A percentile compares a stretch with the other conserved stretches of the same genome.
Evolutionary conservation across 176 grass and related monocot genomes (phyloP).

Genomic region (Avena eriantha): DNA sequence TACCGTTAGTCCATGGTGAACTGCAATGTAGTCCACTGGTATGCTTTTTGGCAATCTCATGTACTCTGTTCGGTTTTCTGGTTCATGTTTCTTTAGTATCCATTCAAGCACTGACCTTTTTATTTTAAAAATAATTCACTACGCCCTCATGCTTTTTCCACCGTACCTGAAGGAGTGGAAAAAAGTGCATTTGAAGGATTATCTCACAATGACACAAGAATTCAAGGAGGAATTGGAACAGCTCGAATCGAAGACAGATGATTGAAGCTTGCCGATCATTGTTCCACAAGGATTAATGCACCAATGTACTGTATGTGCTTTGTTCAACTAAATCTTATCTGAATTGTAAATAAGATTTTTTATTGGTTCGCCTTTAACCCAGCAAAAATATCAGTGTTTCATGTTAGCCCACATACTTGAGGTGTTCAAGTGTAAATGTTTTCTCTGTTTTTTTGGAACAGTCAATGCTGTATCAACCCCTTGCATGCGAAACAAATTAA

Average conservation of each 20-base stretch:
- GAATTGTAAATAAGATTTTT: conserved; percentile 31
- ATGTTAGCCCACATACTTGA: conserved; percentile 11
- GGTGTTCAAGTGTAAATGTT: not conserved
- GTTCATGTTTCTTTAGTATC: not conserved
- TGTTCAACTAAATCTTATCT: not conserved
- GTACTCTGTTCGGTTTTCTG: not conserved
- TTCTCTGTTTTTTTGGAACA: conserved; percentile 5
- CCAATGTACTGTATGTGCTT: conserved; percentile 5
- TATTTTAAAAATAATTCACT: not conserved
- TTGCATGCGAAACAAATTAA: conserved; percentile 21
- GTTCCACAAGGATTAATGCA: conserved; percentile 36
- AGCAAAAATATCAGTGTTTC: not conserved
- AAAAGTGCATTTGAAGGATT: conserved; percentile 62
- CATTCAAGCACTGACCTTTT: not conserved
- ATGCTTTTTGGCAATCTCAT: not conserved
- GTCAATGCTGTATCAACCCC: not conserved
- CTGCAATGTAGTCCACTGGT: not conserved
- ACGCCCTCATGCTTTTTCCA: not conserved
- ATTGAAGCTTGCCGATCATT: conserved; percentile 48
- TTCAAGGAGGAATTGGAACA: conserved; percentile 64
- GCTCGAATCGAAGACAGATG: conserved; percentile 40
- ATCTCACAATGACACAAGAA: conserved; percentile 68
- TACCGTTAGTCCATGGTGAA: not conserved
- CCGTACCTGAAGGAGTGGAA: conserved; percentile 71
- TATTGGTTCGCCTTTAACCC: not conserved